These are phyloP conservation scores for Ophiosphaerella herpotricha DNA, from an alignment of 2,329 filamentous ascomycete genomes.

Conservation along the genomic window DNA sequence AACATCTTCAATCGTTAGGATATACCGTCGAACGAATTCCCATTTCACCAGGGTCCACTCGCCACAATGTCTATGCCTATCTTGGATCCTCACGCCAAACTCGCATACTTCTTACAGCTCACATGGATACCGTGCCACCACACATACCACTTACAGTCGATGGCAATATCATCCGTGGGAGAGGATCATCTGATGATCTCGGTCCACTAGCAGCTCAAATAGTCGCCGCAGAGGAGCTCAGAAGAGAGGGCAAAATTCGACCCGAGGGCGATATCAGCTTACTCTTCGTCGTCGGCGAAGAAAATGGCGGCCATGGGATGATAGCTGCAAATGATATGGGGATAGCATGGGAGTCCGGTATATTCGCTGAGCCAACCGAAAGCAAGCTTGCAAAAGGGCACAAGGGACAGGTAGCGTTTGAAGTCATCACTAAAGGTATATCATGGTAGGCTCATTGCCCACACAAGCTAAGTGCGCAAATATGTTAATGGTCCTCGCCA, in stretches of 20 bases:
- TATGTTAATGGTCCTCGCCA: not conserved
- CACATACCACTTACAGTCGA: not conserved
- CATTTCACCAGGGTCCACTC: not conserved
- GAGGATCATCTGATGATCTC: not conserved
- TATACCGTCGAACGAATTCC: not conserved
- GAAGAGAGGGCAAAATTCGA: not conserved
- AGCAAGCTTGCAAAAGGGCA: slow-evolving; percentile 1
- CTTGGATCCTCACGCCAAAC: not conserved
- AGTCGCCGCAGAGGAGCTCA: not conserved
- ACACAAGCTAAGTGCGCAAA: not conserved
- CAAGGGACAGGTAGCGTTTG: not conserved
- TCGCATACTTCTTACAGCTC: not conserved
- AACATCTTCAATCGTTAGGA: not conserved
- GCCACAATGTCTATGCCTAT: slow-evolving; percentile 1
- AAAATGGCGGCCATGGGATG: slow-evolving; percentile 1
- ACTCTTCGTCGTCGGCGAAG: not conserved
- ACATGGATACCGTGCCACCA: not conserved
- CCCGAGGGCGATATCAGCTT: not conserved
- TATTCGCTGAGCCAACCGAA: slow-evolving; percentile 1
- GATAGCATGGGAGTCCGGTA: not conserved
- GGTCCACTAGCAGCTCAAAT: slow-evolving; percentile 1
- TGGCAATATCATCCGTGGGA: not conserved
- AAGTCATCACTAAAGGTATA: not conserved
- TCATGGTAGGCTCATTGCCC: not conserved
- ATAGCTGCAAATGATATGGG: not conserved